Conservation (phyloP, 148 eudicot genomes). For the Diospyros kaki region DNA sequence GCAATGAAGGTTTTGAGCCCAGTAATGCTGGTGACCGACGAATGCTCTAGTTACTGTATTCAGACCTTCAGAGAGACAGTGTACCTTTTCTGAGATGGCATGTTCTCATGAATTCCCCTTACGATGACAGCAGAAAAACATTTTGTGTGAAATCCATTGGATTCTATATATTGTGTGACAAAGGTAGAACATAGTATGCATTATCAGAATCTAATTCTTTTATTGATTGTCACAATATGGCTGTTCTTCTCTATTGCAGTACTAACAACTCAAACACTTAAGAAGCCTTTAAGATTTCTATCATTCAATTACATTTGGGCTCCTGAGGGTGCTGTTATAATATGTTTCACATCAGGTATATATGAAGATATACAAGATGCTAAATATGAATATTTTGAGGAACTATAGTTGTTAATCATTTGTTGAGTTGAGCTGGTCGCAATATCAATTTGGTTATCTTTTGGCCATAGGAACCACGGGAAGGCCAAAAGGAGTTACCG, state of each 20-base stretch:
- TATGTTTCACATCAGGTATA: slow-evolving; percentile 96
- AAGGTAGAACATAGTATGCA: not conserved
- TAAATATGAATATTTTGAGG: not conserved
- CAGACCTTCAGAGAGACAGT: slow-evolving; percentile 30
- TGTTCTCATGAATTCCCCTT: slow-evolving; percentile 40
- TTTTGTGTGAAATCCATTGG: slow-evolving; percentile 29
- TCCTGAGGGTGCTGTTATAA: slow-evolving; percentile 55
- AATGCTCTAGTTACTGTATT: slow-evolving; percentile 41
- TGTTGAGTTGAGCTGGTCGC: not conserved
- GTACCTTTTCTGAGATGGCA: slow-evolving; percentile 49
- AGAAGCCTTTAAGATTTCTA: slow-evolving; percentile 21
- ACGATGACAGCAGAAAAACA: slow-evolving; percentile 16
- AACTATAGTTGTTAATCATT: not conserved
- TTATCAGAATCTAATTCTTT: not conserved
- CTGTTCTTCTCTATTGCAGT: slow-evolving; percentile 19
- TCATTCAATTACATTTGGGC: slow-evolving; percentile 49
- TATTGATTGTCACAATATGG: not conserved
- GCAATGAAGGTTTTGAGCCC: slow-evolving; percentile 70
- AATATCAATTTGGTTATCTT: not conserved
- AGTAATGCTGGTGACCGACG: slow-evolving; percentile 60
- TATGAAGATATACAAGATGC: not conserved
- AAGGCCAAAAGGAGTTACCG: slow-evolving; percentile 79
- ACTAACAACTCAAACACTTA: slow-evolving; percentile 35
- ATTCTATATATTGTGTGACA: not conserved
- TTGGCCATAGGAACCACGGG: slow-evolving; percentile 70